phyloP scores from a whole-genome alignment of 2,329 filamentous ascomycete genomes.

The Alternaria angustiovoidea region DNA sequence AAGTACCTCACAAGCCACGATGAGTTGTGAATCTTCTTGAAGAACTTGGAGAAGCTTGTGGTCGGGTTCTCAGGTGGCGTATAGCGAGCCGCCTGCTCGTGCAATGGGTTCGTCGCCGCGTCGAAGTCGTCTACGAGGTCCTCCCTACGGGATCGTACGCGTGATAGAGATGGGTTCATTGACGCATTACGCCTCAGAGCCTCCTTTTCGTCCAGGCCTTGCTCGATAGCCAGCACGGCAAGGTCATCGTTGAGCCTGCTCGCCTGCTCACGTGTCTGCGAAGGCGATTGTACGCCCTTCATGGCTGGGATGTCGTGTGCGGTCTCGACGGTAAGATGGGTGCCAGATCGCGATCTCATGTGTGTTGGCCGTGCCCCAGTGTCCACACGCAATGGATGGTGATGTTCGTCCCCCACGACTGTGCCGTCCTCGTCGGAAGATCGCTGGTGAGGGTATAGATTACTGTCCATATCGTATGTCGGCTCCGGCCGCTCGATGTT shows the following conservation, averaged over 20 bases:
- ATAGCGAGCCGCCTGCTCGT: conserved; percentile 71
- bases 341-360: conserved; percentile 43
- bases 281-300: conserved; percentile 58
- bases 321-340: conserved; percentile 60
- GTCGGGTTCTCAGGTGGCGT: conserved; percentile 69
- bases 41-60: conserved; percentile 68
- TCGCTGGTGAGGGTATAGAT: conserved; percentile 35
- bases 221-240: conserved; percentile 70
- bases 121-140: conserved; percentile 73
- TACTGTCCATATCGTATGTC: conserved; percentile 46
- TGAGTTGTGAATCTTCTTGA: conserved; percentile 71
- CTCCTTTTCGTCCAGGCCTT: conserved; percentile 61
- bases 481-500: conserved; percentile 47
- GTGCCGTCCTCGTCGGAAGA: conserved; percentile 52
- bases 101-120: conserved; percentile 71
- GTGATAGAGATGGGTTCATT: conserved; percentile 56
- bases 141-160: conserved; percentile 61
- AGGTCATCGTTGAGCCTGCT: conserved; percentile 72
- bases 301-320: conserved; percentile 44
- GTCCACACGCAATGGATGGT: conserved; percentile 28
- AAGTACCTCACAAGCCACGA: conserved; percentile 74
- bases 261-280: conserved; percentile 66
- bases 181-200: conserved; percentile 47
- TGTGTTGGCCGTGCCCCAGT: conserved; percentile 18
- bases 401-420: conserved; percentile 46